phyloP scores from a whole-genome alignment of 768 basidiomycete species.

The Pilatotrama ljubarskyi region DNA sequence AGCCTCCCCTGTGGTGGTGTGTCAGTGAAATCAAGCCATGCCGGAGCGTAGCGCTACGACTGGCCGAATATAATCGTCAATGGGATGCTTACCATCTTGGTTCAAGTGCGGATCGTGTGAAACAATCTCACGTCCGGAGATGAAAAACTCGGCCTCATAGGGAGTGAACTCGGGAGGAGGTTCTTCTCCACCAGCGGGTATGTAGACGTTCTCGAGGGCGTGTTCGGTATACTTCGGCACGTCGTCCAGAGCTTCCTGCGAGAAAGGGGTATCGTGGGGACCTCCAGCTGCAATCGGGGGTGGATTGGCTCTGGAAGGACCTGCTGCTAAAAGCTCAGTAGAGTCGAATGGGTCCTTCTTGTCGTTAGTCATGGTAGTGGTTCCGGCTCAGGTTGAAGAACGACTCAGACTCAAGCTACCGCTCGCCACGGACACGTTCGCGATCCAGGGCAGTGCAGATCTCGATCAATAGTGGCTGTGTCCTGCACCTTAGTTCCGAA shows the following conservation, averaged over 20 bases:
- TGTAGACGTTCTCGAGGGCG: slow-evolving; percentile 20
- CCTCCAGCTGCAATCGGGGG: not conserved
- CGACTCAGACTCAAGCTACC: too few relatives aligned
- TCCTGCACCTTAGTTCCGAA: too few relatives aligned
- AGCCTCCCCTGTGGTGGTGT: slow-evolving; percentile 51
- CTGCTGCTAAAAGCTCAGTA: not conserved
- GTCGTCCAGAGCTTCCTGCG: not conserved
- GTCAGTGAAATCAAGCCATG: too few relatives aligned
- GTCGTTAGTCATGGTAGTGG: not conserved
- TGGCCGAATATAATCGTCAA: slow-evolving; percentile 13
- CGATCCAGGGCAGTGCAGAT: too few relatives aligned
- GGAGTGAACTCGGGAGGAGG: slow-evolving; percentile 63
- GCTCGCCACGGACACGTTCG: not conserved
- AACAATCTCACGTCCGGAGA: slow-evolving; percentile 47
- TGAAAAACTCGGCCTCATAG: slow-evolving; percentile 63
- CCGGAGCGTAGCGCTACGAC: too few relatives aligned
- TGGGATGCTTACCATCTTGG: slow-evolving; percentile 49
- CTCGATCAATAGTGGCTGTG: too few relatives aligned
- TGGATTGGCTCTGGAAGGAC: not conserved
- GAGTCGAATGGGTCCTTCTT: not conserved
- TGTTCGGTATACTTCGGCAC: slow-evolving; percentile 18
- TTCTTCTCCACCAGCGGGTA: slow-evolving; percentile 35
- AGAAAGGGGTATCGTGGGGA: not conserved
- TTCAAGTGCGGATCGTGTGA: slow-evolving; percentile 75
- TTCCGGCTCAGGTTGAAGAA: too few relatives aligned